Evolutionary conservation across 371 early-diverging fungal genomes (phyloP).

Genomic region (Mortierella sp.): DNA sequence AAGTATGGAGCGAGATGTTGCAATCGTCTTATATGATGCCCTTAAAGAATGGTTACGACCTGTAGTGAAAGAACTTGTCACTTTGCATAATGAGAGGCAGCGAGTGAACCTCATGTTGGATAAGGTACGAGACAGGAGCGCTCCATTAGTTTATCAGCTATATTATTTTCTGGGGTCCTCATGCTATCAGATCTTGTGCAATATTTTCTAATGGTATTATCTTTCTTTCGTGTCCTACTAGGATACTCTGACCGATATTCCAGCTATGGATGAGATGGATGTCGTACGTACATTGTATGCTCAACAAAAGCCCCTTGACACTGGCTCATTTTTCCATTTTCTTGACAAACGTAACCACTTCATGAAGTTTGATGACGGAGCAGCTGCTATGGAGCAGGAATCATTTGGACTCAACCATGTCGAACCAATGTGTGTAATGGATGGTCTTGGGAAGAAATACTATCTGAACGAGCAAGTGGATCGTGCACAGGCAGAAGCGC

Average conservation of each 20-base stretch:
- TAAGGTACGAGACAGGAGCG: conserved; percentile 15
- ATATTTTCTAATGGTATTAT: neutral
- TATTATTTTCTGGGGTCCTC: neutral
- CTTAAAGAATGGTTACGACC: conserved; percentile 38
- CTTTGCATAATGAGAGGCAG: conserved; percentile 30
- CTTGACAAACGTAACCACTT: conserved; percentile 3
- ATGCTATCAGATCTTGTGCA: neutral
- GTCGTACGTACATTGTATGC: conserved; percentile 34
- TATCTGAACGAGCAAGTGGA: conserved; percentile 26
- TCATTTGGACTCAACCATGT: neutral
- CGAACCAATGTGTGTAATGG: neutral
- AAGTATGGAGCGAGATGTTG: conserved; percentile 25
- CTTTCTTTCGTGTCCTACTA: neutral
- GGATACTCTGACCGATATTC: neutral
- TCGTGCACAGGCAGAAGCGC: conserved; percentile 21
- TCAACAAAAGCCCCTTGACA: conserved; percentile 16
- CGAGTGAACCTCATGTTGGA: conserved; percentile 10
- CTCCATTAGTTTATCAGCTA: too few species aligned
- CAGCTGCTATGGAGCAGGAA: neutral
- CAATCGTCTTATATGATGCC: conserved; percentile 14
- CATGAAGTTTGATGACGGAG: conserved; percentile 11
- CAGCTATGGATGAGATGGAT: conserved; percentile 22
- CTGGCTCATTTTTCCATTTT: conserved; percentile 14
- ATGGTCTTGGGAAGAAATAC: conserved; percentile 22
- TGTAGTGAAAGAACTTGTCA: conserved; percentile 30